These are phyloP conservation scores for Ambrosiella cleistominuta DNA, from an alignment of 2,329 filamentous ascomycete species.

Conservation along the genomic window DNA sequence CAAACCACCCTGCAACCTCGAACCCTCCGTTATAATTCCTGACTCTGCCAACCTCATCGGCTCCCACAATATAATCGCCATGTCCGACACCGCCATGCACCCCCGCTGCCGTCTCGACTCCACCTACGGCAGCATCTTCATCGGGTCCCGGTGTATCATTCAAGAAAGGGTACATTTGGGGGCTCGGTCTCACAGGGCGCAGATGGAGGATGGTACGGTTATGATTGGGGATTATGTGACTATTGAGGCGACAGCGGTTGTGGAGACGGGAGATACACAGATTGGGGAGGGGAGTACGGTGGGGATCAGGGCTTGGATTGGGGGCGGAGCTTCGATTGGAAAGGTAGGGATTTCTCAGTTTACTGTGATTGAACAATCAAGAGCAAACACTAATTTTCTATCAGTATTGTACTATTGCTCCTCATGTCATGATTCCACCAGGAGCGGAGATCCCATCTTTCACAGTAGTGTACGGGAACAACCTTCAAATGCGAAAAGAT, in stretches of 20 bases:
- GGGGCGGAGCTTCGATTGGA: slow-evolving; percentile 42
- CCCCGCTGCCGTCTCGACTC: slow-evolving; percentile 68
- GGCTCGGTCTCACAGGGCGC: slow-evolving; percentile 18
- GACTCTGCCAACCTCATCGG: slow-evolving; percentile 49
- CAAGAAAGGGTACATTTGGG: slow-evolving; percentile 50
- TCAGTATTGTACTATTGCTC: slow-evolving; percentile 53
- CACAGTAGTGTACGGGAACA: slow-evolving; percentile 52
- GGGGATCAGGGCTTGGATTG: slow-evolving; percentile 42
- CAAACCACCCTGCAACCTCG: slow-evolving; percentile 44
- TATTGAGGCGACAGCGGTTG: slow-evolving; percentile 38
- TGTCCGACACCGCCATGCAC: slow-evolving; percentile 65
- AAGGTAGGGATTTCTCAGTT: slow-evolving; percentile 29
- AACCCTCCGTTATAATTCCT: slow-evolving; percentile 41
- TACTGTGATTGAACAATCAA: neutral
- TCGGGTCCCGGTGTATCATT: slow-evolving; percentile 68
- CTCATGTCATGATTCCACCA: slow-evolving; percentile 40
- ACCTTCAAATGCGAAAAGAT: slow-evolving; percentile 35
- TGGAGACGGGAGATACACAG: slow-evolving; percentile 45
- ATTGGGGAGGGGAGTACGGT: slow-evolving; percentile 43
- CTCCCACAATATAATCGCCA: slow-evolving; percentile 60
- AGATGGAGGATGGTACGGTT: slow-evolving; percentile 30
- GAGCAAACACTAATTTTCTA: slow-evolving; percentile 14
- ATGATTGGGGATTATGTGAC: slow-evolving; percentile 42
- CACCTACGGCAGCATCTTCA: slow-evolving; percentile 56
- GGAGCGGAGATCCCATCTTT: slow-evolving; percentile 44